phyloP scores from a whole-genome alignment of 2,329 filamentous ascomycete genomes.

The Colletotrichum eremochloae region DNA sequence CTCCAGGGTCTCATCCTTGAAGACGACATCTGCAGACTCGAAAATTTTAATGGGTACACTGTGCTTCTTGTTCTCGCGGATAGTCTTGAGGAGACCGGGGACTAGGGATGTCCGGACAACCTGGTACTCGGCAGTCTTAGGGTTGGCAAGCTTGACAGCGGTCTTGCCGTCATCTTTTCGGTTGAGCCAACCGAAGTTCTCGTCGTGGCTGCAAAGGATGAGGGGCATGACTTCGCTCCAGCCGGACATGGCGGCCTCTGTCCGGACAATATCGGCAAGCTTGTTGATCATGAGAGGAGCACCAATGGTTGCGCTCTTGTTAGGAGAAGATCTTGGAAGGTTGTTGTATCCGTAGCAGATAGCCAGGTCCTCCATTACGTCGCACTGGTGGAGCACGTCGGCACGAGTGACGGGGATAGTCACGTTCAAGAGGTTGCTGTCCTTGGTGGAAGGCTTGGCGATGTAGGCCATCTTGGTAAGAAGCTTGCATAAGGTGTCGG shows the following conservation, averaged over 20 bases:
- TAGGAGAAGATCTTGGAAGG: conserved; percentile 87
- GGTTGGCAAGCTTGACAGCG: conserved; percentile 88
- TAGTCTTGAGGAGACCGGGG: conserved; percentile 91
- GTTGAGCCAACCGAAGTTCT: conserved; percentile 97
- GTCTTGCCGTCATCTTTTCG: conserved; percentile 87
- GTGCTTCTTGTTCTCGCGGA: conserved; percentile 93
- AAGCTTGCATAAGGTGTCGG: conserved; percentile 81
- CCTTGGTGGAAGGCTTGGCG: conserved; percentile 79
- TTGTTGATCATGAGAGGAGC: conserved; percentile 94
- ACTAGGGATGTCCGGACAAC: conserved; percentile 89
- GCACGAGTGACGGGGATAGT: conserved; percentile 89
- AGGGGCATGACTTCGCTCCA: conserved; percentile 97
- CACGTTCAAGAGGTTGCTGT: conserved; percentile 81
- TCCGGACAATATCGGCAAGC: conserved; percentile 88
- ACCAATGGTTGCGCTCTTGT: conserved; percentile 87
- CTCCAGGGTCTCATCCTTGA: conserved; percentile 87
- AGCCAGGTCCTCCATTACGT: conserved; percentile 98
- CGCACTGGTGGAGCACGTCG: conserved; percentile 95
- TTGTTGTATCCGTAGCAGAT: conserved; percentile 99
- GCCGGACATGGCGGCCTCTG: conserved; percentile 91
- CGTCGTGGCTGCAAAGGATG: conserved; percentile 96
- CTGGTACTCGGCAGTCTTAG: conserved; percentile 94
- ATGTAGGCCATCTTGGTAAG: conserved; percentile 90
- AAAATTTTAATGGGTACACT: conserved; percentile 92
- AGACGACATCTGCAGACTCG: conserved; percentile 90